Evolutionary conservation across 768 basidiomycete genomes (phyloP).

Genomic region (Lentinula sp.): DNA sequence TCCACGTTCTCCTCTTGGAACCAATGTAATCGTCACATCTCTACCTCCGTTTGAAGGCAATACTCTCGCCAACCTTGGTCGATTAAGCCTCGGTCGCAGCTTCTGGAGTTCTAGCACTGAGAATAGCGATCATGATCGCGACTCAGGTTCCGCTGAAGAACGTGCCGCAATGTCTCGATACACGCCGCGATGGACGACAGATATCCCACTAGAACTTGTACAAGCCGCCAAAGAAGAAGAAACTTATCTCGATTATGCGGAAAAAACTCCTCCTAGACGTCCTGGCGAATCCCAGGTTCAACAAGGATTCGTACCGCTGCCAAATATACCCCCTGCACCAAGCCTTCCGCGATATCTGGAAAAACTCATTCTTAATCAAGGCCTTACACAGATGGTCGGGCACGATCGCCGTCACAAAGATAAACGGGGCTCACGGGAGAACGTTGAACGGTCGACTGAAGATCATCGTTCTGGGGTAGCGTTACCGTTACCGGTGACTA

Average conservation of each 20-base stretch:
- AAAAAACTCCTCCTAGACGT: slow-evolving; percentile 17
- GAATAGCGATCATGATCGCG: background rate
- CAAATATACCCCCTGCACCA: slow-evolving; percentile 85
- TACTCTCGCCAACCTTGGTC: background rate
- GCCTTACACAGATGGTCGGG: background rate
- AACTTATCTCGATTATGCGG: slow-evolving; percentile 41
- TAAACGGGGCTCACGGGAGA: slow-evolving; percentile 25
- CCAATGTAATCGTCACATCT: background rate
- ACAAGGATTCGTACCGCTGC: slow-evolving; percentile 45
- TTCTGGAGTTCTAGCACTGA: slow-evolving; percentile 5
- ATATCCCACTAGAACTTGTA: slow-evolving; percentile 72
- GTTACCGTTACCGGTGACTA: slow-evolving; percentile 9
- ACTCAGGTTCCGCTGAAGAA: background rate
- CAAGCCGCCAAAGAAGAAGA: slow-evolving; percentile 85
- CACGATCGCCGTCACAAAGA: slow-evolving; percentile 10
- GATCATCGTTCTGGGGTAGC: background rate
- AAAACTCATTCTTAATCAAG: slow-evolving; percentile 79
- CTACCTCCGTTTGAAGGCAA: background rate
- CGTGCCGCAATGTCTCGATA: slow-evolving; percentile 1
- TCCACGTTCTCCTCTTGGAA: background rate
- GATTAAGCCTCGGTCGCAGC: background rate
- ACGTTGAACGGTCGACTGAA: background rate
- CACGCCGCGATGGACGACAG: slow-evolving; percentile 57
- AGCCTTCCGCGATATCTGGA: slow-evolving; percentile 86
- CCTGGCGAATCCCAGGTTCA: slow-evolving; percentile 13